Percentiles rank a stretch among this genome's conserved stretches.
These are phyloP conservation scores for Gymnopilus junonius DNA, from an alignment of 768 basidiomycete species.

Conservation along the genomic window DNA sequence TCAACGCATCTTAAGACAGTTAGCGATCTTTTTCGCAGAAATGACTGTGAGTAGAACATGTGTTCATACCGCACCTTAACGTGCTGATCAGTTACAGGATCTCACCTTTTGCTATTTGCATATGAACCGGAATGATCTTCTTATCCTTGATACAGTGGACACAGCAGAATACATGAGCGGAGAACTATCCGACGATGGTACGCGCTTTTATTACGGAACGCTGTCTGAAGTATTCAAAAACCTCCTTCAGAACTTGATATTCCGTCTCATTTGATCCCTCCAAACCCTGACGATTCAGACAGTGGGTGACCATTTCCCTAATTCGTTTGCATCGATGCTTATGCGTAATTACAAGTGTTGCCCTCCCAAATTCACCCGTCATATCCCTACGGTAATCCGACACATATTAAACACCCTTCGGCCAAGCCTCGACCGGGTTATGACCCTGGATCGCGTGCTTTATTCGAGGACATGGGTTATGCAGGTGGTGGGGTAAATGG, in stretches of 20 bases:
- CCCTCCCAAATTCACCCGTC: slow-evolving; percentile 89
- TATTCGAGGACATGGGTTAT: slow-evolving; percentile 89
- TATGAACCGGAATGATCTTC: slow-evolving; percentile 81
- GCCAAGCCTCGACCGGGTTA: slow-evolving; percentile 71
- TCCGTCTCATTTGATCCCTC: slow-evolving; percentile 78
- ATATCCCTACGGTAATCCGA: slow-evolving; percentile 90
- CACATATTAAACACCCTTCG: slow-evolving; percentile 78
- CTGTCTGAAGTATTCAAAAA: neutral
- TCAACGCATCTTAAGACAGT: too few relatives aligned
- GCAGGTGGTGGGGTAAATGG: slow-evolving; percentile 80
- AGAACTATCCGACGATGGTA: slow-evolving; percentile 79
- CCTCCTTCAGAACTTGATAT: slow-evolving; percentile 71
- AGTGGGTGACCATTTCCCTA: slow-evolving; percentile 48
- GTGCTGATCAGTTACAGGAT: slow-evolving; percentile 51
- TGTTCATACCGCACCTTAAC: neutral
- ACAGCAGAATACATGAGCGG: slow-evolving; percentile 77
- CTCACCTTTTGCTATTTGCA: slow-evolving; percentile 86
- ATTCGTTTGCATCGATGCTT: slow-evolving; percentile 2
- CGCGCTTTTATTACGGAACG: slow-evolving; percentile 13
- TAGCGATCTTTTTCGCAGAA: neutral
- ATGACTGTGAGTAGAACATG: slow-evolving; percentile 26
- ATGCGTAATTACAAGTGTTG: slow-evolving; percentile 44
- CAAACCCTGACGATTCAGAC: slow-evolving; percentile 89
- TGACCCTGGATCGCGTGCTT: slow-evolving; percentile 77
- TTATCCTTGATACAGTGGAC: slow-evolving; percentile 81